Conservation (phyloP, 352 stramenopile species). For the Phytophthora aleatoria region DNA sequence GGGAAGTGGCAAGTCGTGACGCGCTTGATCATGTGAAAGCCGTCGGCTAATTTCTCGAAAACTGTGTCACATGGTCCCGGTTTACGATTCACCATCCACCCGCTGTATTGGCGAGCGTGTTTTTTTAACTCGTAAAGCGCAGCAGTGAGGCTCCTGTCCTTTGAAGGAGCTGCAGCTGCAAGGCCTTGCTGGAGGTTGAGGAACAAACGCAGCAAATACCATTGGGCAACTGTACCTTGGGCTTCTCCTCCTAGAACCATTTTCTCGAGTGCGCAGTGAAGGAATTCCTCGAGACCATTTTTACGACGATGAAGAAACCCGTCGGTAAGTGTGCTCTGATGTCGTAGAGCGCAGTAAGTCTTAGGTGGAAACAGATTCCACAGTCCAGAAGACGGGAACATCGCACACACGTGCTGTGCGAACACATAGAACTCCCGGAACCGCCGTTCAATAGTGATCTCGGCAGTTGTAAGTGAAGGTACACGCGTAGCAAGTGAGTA, state of each 20-base stretch:
- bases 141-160: constrained; percentile 54
- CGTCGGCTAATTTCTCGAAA: constrained; percentile 59
- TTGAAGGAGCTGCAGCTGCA: constrained; percentile 39
- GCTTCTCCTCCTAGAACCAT: constrained; percentile 52
- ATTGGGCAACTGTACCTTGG: constrained; percentile 61
- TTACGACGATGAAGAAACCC: constrained; percentile 71
- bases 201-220: constrained; percentile 74
- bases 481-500: constrained; percentile 65
- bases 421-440: constrained; percentile 85
- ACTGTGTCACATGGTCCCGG: constrained; percentile 52
- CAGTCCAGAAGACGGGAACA: constrained; percentile 64
- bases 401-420: constrained; percentile 58
- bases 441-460: constrained; percentile 54
- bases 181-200: constrained; percentile 53
- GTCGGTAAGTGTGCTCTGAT: constrained; percentile 35
- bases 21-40: constrained; percentile 74
- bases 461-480: constrained; percentile 21
- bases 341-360: constrained; percentile 55
- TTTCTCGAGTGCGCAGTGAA: constrained; percentile 59
- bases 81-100: constrained; percentile 46
- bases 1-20: constrained; percentile 65
- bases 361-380: constrained; percentile 71
- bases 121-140: constrained; percentile 63
- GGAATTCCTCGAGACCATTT: constrained; percentile 71
- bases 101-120: constrained; percentile 38